Conservation (phyloP, 2,329 filamentous ascomycete genomes). For the Xylariaceae sp. region DNA sequence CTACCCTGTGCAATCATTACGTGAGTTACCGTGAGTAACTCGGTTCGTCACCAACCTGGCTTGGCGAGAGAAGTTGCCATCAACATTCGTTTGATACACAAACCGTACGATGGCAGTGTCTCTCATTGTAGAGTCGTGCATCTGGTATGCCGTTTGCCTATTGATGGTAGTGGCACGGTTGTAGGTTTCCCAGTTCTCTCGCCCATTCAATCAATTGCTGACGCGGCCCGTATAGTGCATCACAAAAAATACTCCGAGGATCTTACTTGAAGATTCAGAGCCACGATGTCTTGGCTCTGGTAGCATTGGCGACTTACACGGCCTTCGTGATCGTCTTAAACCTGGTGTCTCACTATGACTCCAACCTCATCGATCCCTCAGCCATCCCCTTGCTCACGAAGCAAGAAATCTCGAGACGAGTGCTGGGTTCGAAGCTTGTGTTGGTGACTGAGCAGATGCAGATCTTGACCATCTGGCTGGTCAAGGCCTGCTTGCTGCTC, state of each 20-base stretch:
- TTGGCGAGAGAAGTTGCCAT: not conserved
- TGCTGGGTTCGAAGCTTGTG: conserved; percentile 56
- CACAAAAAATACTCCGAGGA: conserved; percentile 37
- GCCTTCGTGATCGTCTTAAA: conserved; percentile 51
- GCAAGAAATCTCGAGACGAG: conserved; percentile 37
- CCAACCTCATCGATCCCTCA: conserved; percentile 52
- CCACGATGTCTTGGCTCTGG: conserved; percentile 53
- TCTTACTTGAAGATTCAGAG: conserved; percentile 46
- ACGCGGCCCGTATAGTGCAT: conserved; percentile 27
- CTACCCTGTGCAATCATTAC: not conserved
- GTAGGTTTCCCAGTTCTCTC: conserved; percentile 30
- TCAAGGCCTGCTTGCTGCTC: conserved; percentile 53
- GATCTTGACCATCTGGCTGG: conserved; percentile 51
- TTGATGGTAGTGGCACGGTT: conserved; percentile 37
- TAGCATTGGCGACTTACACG: conserved; percentile 48
- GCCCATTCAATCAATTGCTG: not conserved
- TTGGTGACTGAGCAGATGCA: conserved; percentile 59
- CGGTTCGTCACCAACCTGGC: not conserved
- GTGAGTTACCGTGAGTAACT: not conserved
- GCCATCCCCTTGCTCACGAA: conserved; percentile 38
- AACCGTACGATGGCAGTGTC: conserved; percentile 37
- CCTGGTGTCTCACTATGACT: conserved; percentile 49
- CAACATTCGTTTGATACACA: not conserved
- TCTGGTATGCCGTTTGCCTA: conserved; percentile 39
- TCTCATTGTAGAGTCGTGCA: conserved; percentile 11